phyloP scores from a whole-genome alignment of 1,284 basidiomycete species.

The Cerrena zonata region DNA sequence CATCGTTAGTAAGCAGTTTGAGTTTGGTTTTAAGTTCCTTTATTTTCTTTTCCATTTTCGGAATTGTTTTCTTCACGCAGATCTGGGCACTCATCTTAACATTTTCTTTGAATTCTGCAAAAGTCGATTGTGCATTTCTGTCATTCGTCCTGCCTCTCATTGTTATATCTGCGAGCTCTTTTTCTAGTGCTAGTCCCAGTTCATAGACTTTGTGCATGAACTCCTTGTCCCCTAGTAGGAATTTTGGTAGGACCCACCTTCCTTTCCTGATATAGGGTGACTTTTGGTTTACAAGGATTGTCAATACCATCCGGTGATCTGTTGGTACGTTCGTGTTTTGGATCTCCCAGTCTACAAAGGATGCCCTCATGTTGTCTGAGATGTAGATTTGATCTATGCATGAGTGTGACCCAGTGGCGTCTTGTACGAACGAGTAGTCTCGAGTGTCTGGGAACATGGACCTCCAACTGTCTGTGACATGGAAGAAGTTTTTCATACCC shows the following conservation, averaged over 20 bases:
- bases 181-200: too few relatives aligned
- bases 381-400: conserved; percentile 26
- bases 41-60: conserved; percentile 4
- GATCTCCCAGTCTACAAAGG: not conserved
- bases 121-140: conserved; percentile 19
- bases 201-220: not conserved
- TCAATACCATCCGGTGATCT: conserved; percentile 8
- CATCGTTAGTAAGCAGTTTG: too few relatives aligned
- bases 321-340: not conserved
- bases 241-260: not conserved
- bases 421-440: conserved; percentile 27
- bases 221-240: not conserved
- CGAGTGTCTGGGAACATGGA: conserved; percentile 19
- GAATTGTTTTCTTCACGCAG: conserved; percentile 2
- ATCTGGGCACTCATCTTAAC: not conserved
- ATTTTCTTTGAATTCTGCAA: not conserved
- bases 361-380: not conserved
- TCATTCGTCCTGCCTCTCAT: conserved; percentile 3
- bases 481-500: conserved; percentile 17
- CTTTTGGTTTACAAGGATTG: not conserved
- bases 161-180: too few relatives aligned
- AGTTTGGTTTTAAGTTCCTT: too few relatives aligned
- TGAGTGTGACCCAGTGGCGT: conserved; percentile 18
- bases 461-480: conserved; percentile 34
- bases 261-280: not conserved